These are phyloP conservation scores for Perilla frutescens DNA, from an alignment of 257 asterid genomes.

Conservation along the genomic window DNA sequence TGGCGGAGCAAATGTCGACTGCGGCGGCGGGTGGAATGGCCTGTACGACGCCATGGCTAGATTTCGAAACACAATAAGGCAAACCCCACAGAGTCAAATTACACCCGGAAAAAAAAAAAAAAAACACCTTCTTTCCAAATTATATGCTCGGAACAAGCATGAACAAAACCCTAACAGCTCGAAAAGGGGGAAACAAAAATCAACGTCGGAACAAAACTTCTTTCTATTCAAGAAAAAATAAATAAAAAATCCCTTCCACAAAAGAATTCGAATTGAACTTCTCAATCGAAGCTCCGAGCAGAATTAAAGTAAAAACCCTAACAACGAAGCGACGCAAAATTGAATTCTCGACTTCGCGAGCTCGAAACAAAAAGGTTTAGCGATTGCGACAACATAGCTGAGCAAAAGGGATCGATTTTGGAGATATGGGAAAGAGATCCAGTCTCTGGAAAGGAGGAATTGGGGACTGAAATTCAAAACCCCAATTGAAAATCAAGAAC, in stretches of 20 bases:
- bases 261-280: constrained; percentile 10
- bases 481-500: constrained; percentile 24
- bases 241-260: not conserved
- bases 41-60: constrained; percentile 82
- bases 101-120: not conserved
- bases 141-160: constrained; percentile 22
- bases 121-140: not conserved
- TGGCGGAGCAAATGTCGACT: constrained; percentile 53
- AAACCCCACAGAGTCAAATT: constrained; percentile 1
- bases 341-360: not conserved
- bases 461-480: constrained; percentile 7
- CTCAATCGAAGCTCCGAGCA: constrained; percentile 15
- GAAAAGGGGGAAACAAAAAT: constrained; percentile 20
- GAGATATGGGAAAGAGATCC: constrained; percentile 28
- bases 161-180: constrained; percentile 33
- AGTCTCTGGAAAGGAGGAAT: constrained; percentile 7
- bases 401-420: constrained; percentile 18
- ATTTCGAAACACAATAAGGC: constrained; percentile 24
- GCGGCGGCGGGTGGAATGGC: constrained; percentile 81
- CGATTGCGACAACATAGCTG: constrained; percentile 15
- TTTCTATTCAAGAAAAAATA: not conserved
- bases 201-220: not conserved
- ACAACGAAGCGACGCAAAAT: not conserved
- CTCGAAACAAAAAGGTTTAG: not conserved
- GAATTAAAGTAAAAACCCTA: constrained; percentile 13